Conservation (phyloP, 2,329 filamentous ascomycete species). For the Colletotrichum scovillei region DNA sequence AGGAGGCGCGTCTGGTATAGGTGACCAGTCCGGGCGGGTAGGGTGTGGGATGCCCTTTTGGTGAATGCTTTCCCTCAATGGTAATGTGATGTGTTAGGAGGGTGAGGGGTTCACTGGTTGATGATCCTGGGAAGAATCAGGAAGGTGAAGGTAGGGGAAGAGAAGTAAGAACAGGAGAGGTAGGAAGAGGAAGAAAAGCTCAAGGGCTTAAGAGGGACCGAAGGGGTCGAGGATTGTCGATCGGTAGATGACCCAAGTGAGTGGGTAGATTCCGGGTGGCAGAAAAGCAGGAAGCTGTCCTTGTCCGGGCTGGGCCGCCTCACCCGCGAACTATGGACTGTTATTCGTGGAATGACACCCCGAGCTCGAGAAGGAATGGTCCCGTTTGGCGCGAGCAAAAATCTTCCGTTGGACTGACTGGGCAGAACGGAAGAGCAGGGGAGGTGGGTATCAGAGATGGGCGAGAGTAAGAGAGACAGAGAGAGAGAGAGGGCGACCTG, state of each 20-base stretch:
- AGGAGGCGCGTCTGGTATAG: no score
- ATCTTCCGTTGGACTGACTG: slow-evolving; percentile 23
- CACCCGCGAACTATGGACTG: slow-evolving; percentile 16
- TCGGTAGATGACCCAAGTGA: slow-evolving; percentile 10
- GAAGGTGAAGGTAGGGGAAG: not conserved
- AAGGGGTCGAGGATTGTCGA: slow-evolving; percentile 20
- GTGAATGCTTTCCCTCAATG: not conserved
- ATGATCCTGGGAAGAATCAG: not conserved
- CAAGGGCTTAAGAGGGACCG: slow-evolving; percentile 25
- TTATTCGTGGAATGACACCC: slow-evolving; percentile 34
- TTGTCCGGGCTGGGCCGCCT: slow-evolving; percentile 30
- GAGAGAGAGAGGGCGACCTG: not conserved
- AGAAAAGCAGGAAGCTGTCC: not conserved
- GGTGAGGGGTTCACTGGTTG: not conserved
- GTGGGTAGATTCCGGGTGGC: not conserved
- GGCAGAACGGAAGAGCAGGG: slow-evolving; percentile 1
- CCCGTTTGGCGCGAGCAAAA: slow-evolving; percentile 17
- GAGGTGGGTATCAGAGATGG: not conserved
- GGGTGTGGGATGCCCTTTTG: not conserved
- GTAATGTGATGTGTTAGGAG: not conserved
- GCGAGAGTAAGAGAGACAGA: not conserved
- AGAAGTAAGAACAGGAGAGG: not conserved
- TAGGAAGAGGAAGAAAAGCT: slow-evolving; percentile 9
- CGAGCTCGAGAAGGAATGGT: slow-evolving; percentile 22
- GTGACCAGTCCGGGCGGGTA: not conserved